Conservation (phyloP, 805 yeast genomes). For the Sungouiozyma ichnusensis region DNA sequence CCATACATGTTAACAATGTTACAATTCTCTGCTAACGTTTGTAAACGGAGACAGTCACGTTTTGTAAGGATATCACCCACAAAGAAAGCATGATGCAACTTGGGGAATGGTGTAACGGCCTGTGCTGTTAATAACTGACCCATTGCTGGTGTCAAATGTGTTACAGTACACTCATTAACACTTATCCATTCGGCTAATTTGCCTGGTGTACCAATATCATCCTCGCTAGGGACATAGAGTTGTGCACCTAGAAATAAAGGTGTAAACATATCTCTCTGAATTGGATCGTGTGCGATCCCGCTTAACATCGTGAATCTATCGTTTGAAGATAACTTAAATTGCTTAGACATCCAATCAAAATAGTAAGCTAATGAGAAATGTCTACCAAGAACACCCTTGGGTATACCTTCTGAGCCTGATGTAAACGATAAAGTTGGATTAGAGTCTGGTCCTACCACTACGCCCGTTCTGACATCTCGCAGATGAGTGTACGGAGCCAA, state of each 20-base stretch:
- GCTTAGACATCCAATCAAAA: slow-evolving; percentile 96
- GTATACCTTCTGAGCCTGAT: slow-evolving; percentile 96
- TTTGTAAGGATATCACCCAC: slow-evolving; percentile 97
- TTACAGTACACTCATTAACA: slow-evolving; percentile 80
- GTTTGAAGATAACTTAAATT: slow-evolving; percentile 62
- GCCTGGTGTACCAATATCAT: slow-evolving; percentile 98
- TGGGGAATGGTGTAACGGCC: slow-evolving; percentile 77
- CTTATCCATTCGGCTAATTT: slow-evolving; percentile 96
- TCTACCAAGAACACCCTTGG: slow-evolving; percentile 97
- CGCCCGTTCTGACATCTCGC: slow-evolving; percentile 63
- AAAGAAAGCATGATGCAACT: slow-evolving; percentile 90
- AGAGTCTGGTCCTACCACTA: slow-evolving; percentile 92
- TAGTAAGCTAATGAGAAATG: slow-evolving; percentile 94
- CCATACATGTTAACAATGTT: slow-evolving; percentile 96
- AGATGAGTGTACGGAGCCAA: slow-evolving; percentile 37
- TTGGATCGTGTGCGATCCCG: slow-evolving; percentile 99
- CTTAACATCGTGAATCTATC: slow-evolving; percentile 95
- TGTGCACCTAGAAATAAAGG: slow-evolving; percentile 95
- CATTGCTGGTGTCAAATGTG: slow-evolving; percentile 99
- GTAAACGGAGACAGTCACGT: slow-evolving; percentile 90
- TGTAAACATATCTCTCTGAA: slow-evolving; percentile 98
- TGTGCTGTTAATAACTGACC: slow-evolving; percentile 95
- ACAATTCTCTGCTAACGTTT: slow-evolving; percentile 83
- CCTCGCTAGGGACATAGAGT: slow-evolving; percentile 85
- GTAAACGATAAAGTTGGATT: slow-evolving; percentile 96